Conservation (phyloP, 2,329 filamentous ascomycete species). For the Talaromyces islandicus region DNA sequence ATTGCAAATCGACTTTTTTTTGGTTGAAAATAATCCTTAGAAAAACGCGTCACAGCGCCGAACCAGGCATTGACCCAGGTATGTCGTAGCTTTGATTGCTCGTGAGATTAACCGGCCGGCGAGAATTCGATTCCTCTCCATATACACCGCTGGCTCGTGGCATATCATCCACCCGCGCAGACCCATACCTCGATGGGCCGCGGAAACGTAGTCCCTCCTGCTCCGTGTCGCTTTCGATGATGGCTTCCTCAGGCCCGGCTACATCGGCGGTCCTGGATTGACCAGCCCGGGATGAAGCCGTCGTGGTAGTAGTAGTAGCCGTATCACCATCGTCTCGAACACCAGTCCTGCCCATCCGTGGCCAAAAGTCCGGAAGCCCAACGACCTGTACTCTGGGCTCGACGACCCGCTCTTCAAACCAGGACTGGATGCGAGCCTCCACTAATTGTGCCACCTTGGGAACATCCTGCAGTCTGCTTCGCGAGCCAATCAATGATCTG, state of each 20-base stretch:
- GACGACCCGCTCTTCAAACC: constrained; percentile 63
- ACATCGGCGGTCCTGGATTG: constrained; percentile 22
- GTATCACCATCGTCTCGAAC: constrained; percentile 38
- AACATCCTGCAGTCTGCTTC: constrained; percentile 58
- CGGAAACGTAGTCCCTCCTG: constrained; percentile 27
- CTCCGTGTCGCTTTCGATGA: constrained; percentile 16
- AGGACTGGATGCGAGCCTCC: constrained; percentile 58
- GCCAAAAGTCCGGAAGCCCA: constrained; percentile 57
- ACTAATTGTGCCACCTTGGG: constrained; percentile 62
- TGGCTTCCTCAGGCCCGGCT: constrained; percentile 11
- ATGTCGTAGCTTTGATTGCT: constrained; percentile 30
- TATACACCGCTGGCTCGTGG: constrained; percentile 28
- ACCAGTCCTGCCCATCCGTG: constrained; percentile 47
- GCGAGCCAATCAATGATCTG: constrained; percentile 57
- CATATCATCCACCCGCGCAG: constrained; percentile 23
- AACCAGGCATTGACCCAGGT: constrained; percentile 33
- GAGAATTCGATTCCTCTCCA: constrained; percentile 25
- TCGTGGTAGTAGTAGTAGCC: constrained; percentile 12
- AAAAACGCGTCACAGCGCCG: constrained; percentile 15
- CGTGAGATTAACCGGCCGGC: constrained; percentile 19
- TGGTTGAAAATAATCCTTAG: background rate
- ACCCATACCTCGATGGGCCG: constrained; percentile 19
- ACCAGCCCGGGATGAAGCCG: constrained; percentile 22
- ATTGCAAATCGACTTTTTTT: background rate
- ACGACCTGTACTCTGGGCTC: constrained; percentile 62